These are phyloP conservation scores for Hortaea sp. DNA, from an alignment of 2,329 filamentous ascomycete genomes.

Conservation along the genomic window DNA sequence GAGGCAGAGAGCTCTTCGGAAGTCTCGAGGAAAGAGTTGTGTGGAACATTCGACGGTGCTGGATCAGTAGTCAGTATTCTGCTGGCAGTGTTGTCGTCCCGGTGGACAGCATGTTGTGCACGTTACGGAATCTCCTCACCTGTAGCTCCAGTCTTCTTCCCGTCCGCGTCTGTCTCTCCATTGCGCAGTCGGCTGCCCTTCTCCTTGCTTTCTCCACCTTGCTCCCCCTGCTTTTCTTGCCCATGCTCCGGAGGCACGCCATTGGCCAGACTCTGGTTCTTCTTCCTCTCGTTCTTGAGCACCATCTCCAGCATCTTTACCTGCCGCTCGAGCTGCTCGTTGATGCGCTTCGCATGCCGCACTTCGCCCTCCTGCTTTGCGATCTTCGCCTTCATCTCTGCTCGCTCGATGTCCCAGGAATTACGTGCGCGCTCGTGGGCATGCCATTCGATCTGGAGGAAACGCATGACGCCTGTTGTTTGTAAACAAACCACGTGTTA, in stretches of 20 bases:
- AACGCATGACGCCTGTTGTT: conserved; percentile 83
- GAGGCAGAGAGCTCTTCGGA: conserved; percentile 27
- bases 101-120: conserved; percentile 4
- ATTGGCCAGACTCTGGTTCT: conserved; percentile 35
- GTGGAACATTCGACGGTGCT: conserved; percentile 28
- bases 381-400: conserved; percentile 98
- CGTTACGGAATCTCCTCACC: conserved; percentile 12
- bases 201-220: conserved; percentile 25
- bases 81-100: not conserved
- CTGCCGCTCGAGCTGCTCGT: conserved; percentile 83
- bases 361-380: conserved; percentile 85
- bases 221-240: conserved; percentile 18
- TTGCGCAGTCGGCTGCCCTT: conserved; percentile 10
- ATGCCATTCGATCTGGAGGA: conserved; percentile 98
- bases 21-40: conserved; percentile 43
- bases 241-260: conserved; percentile 7
- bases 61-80: conserved; percentile 13
- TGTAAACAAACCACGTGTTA: too few species aligned
- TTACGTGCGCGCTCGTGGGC: conserved; percentile 95
- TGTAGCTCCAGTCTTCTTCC: conserved; percentile 7
- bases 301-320: conserved; percentile 82
- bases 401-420: conserved; percentile 96
- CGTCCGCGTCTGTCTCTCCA: not conserved
- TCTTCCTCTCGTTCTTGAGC: conserved; percentile 69
- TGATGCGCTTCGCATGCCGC: conserved; percentile 74